Evolutionary conservation across 2,329 filamentous ascomycete species (phyloP), one percentile per base, ranked within the genome.

Genomic region (Colletotrichum lentis): DNA sequence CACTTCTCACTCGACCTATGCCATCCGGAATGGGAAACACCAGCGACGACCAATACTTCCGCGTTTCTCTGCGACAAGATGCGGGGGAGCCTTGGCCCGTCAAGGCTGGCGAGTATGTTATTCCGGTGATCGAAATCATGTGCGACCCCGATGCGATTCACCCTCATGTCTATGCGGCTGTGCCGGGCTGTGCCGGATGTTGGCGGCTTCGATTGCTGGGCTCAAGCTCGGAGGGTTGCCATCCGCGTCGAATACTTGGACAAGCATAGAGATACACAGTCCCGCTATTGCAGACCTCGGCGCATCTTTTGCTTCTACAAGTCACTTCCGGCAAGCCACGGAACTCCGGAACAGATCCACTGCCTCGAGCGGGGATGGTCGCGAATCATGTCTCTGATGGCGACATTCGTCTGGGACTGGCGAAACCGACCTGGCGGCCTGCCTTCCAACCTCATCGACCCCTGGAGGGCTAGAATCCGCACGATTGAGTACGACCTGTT

Each of bases 401-500:
- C 24, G 2, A 39, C 52, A 2, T 37, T 55, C 52, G 14, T 55
- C 8, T 55, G 52, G 52, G 37, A 55, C n/a, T 37, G 37, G 37
- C 27, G 37, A 14, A 18, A 37, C 16, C 31, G 22, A 6, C 41
- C 41, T 16, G 16, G 16, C 5, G 52, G 52, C 52, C 16, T 55
- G 24, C 16, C 10, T 2, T 24, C 52, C 10, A 8, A 11, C 7
- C 16, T 37, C n/a, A 55, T 55, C n/a, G 16, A 37, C n/a, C 16
- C 52, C 4, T 55, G 52, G 52, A 14, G 2, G 12, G 11, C 16
- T 27, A 16, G 16, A 18, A 10, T 61, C 27, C 27, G 31, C n/a
- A 5, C 57, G 6, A 31, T 47, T 14, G 46, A 61, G 10, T 61
- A 27, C 43, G 50, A 62, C 22, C 20, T 52, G 10, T 63, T 63